Conservation (phyloP, 1,284 basidiomycete species). For the Schizopora paradoxa region DNA sequence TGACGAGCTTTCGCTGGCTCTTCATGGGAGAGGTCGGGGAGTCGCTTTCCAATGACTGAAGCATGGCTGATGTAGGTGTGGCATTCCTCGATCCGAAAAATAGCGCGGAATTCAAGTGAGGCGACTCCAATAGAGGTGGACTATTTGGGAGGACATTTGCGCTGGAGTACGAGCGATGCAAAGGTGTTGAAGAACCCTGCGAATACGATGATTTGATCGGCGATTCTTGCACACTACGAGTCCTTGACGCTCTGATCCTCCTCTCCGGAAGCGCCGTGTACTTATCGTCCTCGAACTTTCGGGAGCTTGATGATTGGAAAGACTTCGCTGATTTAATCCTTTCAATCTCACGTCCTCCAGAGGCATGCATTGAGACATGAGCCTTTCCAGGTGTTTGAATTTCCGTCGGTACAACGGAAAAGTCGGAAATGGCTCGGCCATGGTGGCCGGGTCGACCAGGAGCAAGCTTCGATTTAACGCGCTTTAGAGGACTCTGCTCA, state of each 20-base stretch:
- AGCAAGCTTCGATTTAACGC: neutral
- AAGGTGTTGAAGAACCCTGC: too few relatives aligned
- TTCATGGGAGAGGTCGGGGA: neutral
- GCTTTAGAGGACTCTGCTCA: neutral
- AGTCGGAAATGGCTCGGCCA: slow-evolving; percentile 14
- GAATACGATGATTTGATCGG: too few relatives aligned
- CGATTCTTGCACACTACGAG: too few relatives aligned
- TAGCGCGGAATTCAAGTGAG: slow-evolving; percentile 10
- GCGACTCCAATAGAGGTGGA: slow-evolving; percentile 10
- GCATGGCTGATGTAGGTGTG: neutral
- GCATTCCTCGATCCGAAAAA: slow-evolving; percentile 13
- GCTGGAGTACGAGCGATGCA: too few relatives aligned
- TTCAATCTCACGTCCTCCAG: slow-evolving; percentile 3
- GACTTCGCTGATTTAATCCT: neutral
- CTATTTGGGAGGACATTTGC: slow-evolving; percentile 11
- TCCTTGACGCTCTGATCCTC: neutral
- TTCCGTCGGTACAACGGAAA: neutral
- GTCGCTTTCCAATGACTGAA: neutral
- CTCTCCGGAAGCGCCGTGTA: neutral
- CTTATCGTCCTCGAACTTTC: neutral
- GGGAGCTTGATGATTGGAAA: neutral
- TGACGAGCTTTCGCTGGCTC: too few relatives aligned
- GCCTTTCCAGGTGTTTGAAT: slow-evolving; percentile 6
- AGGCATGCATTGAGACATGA: slow-evolving; percentile 2
- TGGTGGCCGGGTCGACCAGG: neutral